These are phyloP conservation scores for Ascochyta clinopodiicola DNA, from an alignment of 2,329 filamentous ascomycete genomes.

Conservation along the genomic window DNA sequence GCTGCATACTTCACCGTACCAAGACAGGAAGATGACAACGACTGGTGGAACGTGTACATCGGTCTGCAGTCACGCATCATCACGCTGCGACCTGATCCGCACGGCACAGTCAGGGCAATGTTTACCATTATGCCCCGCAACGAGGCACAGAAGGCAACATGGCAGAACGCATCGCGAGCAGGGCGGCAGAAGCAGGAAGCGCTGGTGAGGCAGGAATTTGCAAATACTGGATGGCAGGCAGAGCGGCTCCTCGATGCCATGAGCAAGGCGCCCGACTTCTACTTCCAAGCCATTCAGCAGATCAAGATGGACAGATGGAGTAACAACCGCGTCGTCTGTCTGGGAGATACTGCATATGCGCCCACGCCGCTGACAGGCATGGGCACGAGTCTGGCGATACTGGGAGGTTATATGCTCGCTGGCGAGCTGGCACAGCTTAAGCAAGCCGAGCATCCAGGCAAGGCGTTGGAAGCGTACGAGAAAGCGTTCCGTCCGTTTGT, in stretches of 20 bases:
- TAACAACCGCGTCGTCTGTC: constrained; percentile 55
- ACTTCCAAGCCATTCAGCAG: constrained; percentile 53
- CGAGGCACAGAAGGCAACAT: constrained; percentile 24
- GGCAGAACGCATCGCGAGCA: constrained; percentile 35
- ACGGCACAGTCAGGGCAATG: constrained; percentile 40
- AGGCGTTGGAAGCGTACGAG: constrained; percentile 35
- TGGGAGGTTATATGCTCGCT: constrained; percentile 49
- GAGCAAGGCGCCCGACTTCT: constrained; percentile 54
- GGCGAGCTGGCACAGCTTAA: constrained; percentile 39
- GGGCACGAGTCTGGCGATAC: constrained; percentile 44
- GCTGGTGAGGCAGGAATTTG: constrained; percentile 43
- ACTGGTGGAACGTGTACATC: constrained; percentile 46
- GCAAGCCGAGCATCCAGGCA: constrained; percentile 15
- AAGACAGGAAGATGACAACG: constrained; percentile 40
- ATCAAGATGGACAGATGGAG: constrained; percentile 56
- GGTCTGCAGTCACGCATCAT: constrained; percentile 44
- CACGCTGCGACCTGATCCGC: constrained; percentile 30
- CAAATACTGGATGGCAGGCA: constrained; percentile 55
- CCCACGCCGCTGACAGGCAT: constrained; percentile 57
- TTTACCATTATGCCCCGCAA: constrained; percentile 44
- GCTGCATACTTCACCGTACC: constrained; percentile 50
- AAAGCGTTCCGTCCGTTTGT: constrained; percentile 32
- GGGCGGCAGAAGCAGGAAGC: constrained; percentile 49
- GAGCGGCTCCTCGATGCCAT: constrained; percentile 53
- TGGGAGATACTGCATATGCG: constrained; percentile 63